Evolutionary conservation across 495 filamentous ascomycete species (phyloP).

Genomic region (Thozetella sp.): DNA sequence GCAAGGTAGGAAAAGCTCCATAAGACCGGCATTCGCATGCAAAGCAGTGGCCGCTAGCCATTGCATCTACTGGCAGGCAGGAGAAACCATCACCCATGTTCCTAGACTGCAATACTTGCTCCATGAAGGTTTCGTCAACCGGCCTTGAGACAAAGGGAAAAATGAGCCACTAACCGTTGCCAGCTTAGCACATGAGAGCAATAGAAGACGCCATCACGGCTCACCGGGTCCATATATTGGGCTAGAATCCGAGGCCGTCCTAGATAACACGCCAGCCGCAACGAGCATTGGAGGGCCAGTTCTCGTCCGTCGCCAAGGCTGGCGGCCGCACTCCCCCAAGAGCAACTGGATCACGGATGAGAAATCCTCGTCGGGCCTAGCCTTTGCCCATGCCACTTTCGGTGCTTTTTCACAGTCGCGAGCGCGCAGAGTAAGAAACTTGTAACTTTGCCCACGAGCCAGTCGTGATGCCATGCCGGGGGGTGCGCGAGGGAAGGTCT

Average conservation of each 20-base stretch:
- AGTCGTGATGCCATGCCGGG: not conserved
- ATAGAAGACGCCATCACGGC: not conserved
- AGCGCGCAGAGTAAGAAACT: not conserved
- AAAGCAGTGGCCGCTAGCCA: constrained; percentile 23
- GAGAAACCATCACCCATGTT: constrained; percentile 26
- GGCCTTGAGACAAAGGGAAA: no score
- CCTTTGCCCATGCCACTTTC: not conserved
- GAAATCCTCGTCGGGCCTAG: not conserved
- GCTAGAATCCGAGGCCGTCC: no score
- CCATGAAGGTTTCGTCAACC: constrained; percentile 19
- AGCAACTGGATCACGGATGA: no score
- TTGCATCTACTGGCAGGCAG: constrained; percentile 23
- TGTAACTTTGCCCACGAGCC: not conserved
- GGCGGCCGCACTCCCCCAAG: no score
- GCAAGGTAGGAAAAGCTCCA: constrained; percentile 13
- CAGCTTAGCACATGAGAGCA: not conserved
- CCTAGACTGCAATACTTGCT: constrained; percentile 18
- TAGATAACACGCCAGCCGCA: no score
- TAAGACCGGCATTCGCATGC: constrained; percentile 32
- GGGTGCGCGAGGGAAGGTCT: not conserved
- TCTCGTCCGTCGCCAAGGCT: no score
- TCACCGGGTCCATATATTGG: not conserved
- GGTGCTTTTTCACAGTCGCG: not conserved
- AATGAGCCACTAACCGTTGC: no score
- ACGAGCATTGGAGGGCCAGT: no score